Percentiles rank a stretch among this genome's conserved stretches.
Evolutionary conservation across 2,329 filamentous ascomycete genomes (phyloP).

Genomic region (Escovopsis sp.): DNA sequence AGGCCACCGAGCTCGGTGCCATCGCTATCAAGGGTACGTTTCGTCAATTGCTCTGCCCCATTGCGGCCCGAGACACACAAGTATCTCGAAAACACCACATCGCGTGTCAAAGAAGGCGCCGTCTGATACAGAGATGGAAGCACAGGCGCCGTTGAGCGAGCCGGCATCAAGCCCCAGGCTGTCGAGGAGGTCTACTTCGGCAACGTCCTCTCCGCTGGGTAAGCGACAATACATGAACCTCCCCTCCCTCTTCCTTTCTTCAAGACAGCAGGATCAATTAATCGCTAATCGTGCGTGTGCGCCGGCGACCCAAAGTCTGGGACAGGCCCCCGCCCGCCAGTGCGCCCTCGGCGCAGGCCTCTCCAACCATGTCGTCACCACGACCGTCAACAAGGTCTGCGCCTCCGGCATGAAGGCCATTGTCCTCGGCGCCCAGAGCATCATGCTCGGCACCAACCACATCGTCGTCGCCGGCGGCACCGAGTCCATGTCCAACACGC

Average conservation of each 20-base stretch:
- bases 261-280: no score
- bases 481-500: slow-evolving; percentile 97
- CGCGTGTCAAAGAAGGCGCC: no score
- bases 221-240: slow-evolving; percentile 17
- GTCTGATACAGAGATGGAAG: no score
- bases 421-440: slow-evolving; percentile 87
- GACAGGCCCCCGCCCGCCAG: slow-evolving; percentile 92
- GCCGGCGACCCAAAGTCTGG: slow-evolving; percentile 49
- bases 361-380: slow-evolving; percentile 62
- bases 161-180: slow-evolving; percentile 73
- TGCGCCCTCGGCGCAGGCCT: slow-evolving; percentile 84
- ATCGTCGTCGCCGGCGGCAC: slow-evolving; percentile 88
- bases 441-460: slow-evolving; percentile 88
- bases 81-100: no score
- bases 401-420: slow-evolving; percentile 90
- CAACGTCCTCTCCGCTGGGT: slow-evolving; percentile 96
- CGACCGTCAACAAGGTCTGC: slow-evolving; percentile 98
- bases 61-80: no score
- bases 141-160: slow-evolving; percentile 64
- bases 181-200: slow-evolving; percentile 96
- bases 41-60: no score
- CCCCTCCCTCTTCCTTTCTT: not conserved
- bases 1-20: slow-evolving; percentile 72
- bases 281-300: no score
- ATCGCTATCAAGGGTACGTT: slow-evolving; percentile 77